These are phyloP conservation scores for Raddia distichophylla DNA, from an alignment of 176 grass and related monocot genomes.

Conservation along the genomic window DNA sequence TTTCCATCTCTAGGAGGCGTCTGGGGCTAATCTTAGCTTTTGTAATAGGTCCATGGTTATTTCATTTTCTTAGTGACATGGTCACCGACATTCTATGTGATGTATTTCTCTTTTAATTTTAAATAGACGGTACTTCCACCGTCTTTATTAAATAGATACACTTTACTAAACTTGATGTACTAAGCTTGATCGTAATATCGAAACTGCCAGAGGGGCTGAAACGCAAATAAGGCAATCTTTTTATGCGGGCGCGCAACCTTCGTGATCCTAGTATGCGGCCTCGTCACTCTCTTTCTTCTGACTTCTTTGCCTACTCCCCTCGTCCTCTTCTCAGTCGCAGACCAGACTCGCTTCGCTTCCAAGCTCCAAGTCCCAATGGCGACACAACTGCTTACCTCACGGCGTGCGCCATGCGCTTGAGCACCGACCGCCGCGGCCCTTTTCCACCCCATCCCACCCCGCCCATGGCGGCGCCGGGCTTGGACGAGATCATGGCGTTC, in stretches of 20 bases:
- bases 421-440: background rate
- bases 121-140: too few species aligned
- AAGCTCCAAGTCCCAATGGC: slow-evolving; percentile 64
- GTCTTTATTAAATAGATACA: too few species aligned
- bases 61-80: too few species aligned
- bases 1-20: too few species aligned
- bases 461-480: slow-evolving; percentile 68
- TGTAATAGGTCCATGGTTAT: too few species aligned
- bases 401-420: slow-evolving; percentile 9
- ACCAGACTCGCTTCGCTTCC: slow-evolving; percentile 54
- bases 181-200: background rate
- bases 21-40: too few species aligned
- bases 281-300: slow-evolving; percentile 48
- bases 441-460: background rate
- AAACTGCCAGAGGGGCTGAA: background rate
- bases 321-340: slow-evolving; percentile 30
- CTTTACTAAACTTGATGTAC: background rate
- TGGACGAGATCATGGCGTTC: slow-evolving; percentile 93
- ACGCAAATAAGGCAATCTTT: background rate
- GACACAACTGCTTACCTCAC: slow-evolving; percentile 51
- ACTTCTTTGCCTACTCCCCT: slow-evolving; percentile 43
- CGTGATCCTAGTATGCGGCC: slow-evolving; percentile 31
- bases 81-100: too few species aligned
- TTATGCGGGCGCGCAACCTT: slow-evolving; percentile 20
- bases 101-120: too few species aligned